Conservation (phyloP, 1,284 basidiomycete species). For the Ustilago trichophora region DNA sequence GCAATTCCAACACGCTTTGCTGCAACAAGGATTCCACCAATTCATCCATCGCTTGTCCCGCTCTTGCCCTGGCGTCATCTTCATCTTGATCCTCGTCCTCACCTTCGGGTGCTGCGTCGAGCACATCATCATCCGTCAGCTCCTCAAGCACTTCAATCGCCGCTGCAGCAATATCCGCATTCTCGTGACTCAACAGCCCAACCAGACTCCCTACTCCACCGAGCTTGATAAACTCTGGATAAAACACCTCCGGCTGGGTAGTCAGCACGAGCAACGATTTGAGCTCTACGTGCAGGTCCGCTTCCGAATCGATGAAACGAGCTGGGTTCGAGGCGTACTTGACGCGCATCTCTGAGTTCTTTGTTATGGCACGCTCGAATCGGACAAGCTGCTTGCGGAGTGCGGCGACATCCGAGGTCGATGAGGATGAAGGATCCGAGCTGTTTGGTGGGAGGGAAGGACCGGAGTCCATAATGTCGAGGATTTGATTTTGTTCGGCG, state of each 20-base stretch:
- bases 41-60: conserved; percentile 11
- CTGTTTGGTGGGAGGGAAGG: conserved; percentile 5
- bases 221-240: conserved; percentile 85
- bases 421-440: background rate
- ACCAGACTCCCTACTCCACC: conserved; percentile 77
- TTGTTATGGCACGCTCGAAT: conserved; percentile 87
- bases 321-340: conserved; percentile 63
- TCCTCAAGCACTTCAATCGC: conserved; percentile 75
- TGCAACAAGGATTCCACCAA: conserved; percentile 70
- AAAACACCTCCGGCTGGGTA: conserved; percentile 82
- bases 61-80: background rate
- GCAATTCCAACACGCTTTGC: conserved; percentile 82
- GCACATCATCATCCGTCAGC: conserved; percentile 93
- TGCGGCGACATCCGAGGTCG: conserved; percentile 7
- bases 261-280: conserved; percentile 85
- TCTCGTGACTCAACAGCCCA: conserved; percentile 74
- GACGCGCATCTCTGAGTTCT: conserved; percentile 90
- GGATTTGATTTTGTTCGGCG: conserved; percentile 57
- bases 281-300: conserved; percentile 85
- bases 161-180: conserved; percentile 57
- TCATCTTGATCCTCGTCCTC: conserved; percentile 71
- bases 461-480: conserved; percentile 59
- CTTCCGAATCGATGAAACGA: conserved; percentile 98
- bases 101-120: conserved; percentile 74
- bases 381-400: conserved; percentile 76